Conservation (phyloP, 768 basidiomycete genomes). For the Lactarius psammicola region DNA sequence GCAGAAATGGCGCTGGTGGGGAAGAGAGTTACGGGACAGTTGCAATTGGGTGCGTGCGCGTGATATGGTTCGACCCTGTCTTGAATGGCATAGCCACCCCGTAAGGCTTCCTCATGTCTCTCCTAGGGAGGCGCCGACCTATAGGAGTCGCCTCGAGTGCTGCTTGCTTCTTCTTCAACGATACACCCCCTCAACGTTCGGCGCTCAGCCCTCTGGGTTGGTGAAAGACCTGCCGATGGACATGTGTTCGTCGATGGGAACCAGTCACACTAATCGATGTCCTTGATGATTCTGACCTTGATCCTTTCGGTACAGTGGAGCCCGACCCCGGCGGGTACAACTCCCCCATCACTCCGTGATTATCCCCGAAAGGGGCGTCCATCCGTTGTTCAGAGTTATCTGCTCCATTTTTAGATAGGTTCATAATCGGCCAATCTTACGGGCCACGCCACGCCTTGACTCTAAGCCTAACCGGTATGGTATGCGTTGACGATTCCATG, state of each 20-base stretch:
- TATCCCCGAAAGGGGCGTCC: constrained; percentile 8
- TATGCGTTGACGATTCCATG: constrained; percentile 13
- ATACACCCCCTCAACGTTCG: constrained; percentile 11
- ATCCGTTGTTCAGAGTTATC: neutral
- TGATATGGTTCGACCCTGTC: constrained; percentile 11
- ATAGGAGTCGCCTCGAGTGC: constrained; percentile 23
- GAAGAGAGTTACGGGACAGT: constrained; percentile 15
- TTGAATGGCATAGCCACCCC: constrained; percentile 21
- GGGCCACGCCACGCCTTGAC: neutral
- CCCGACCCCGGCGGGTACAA: constrained; percentile 5
- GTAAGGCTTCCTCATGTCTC: constrained; percentile 26
- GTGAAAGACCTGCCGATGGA: neutral
- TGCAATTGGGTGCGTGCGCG: constrained; percentile 9
- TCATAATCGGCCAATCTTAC: constrained; percentile 9
- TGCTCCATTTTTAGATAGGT: constrained; percentile 8
- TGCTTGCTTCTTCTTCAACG: neutral
- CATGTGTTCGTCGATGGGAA: neutral
- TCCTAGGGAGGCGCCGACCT: constrained; percentile 3
- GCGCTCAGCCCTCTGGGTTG: neutral
- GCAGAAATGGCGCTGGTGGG: constrained; percentile 9
- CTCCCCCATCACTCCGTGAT: constrained; percentile 16
- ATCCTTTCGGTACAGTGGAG: constrained; percentile 17
- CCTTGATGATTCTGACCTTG: constrained; percentile 16
- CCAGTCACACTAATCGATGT: constrained; percentile 18
- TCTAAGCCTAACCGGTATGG: neutral